phyloP scores from a whole-genome alignment of 2,329 filamentous ascomycete genomes.

The Aspergillus sp. region DNA sequence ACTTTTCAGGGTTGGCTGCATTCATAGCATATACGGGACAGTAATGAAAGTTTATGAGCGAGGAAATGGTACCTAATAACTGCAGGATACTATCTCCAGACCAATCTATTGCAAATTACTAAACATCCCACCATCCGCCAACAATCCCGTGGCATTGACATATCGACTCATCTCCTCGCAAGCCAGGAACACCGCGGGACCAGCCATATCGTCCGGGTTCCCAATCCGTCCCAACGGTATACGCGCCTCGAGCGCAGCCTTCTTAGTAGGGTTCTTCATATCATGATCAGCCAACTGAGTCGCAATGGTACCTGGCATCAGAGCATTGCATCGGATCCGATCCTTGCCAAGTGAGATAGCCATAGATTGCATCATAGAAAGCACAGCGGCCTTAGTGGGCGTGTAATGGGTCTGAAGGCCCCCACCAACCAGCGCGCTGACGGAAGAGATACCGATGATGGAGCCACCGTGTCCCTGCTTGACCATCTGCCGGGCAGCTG shows the following conservation, averaged over 20 bases:
- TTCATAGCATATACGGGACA: too few species aligned
- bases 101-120: conserved; percentile 21
- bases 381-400: conserved; percentile 76
- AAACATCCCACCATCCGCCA: conserved; percentile 26
- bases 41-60: too few species aligned
- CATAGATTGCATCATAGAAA: conserved; percentile 76
- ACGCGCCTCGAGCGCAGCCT: conserved; percentile 63
- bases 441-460: conserved; percentile 35
- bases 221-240: conserved; percentile 73
- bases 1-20: too few species aligned
- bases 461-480: conserved; percentile 29
- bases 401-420: conserved; percentile 78
- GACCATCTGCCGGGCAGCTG: conserved; percentile 32
- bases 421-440: conserved; percentile 52
- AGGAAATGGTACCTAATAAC: too few species aligned
- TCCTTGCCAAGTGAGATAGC: conserved; percentile 74
- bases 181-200: conserved; percentile 58
- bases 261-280: conserved; percentile 55
- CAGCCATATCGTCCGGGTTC: conserved; percentile 66
- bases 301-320: conserved; percentile 75
- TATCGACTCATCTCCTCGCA: conserved; percentile 25
- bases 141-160: conserved; percentile 21
- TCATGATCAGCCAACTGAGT: conserved; percentile 82
- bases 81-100: not conserved
- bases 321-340: conserved; percentile 74